Evolutionary conservation across 352 stramenopile genomes (phyloP).

Genomic region (Thraustochytrium striatum): DNA sequence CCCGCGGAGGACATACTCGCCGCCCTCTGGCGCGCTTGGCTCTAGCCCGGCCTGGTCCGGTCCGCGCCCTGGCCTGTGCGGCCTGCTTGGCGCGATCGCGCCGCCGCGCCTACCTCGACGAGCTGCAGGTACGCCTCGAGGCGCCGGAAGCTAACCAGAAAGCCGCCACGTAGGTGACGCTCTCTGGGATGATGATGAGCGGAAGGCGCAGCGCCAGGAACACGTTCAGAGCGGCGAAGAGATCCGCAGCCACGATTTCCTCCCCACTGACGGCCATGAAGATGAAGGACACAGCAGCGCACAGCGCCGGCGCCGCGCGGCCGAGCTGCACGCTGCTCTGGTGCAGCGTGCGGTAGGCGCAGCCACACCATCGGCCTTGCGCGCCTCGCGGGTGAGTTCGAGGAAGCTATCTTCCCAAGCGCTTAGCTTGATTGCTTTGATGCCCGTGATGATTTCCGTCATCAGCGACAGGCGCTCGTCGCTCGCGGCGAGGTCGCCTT

Average conservation of each 20-base stretch:
- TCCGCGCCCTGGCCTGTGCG: not conserved
- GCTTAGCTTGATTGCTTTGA: conserved; percentile 73
- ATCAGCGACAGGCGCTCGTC: conserved; percentile 68
- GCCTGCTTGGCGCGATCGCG: not conserved
- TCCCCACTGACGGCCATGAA: not conserved
- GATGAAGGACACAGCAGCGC: conserved; percentile 45
- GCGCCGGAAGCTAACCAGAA: conserved; percentile 11
- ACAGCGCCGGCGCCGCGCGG: conserved; percentile 8
- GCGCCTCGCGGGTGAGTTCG: conserved; percentile 28
- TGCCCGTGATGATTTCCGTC: conserved; percentile 68
- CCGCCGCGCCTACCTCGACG: not conserved
- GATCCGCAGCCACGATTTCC: not conserved
- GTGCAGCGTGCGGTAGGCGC: conserved; percentile 12
- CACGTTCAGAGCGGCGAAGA: conserved; percentile 48
- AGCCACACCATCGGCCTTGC: conserved; percentile 25
- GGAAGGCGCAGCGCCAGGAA: conserved; percentile 45
- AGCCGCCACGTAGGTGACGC: conserved; percentile 38
- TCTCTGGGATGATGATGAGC: conserved; percentile 44
- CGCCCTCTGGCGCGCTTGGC: not conserved
- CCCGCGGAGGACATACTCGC: not conserved
- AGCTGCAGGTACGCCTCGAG: conserved; percentile 34
- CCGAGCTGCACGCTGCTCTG: conserved; percentile 42
- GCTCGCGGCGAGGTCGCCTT: conserved; percentile 44
- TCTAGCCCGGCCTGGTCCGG: not conserved
- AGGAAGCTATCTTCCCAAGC: conserved; percentile 60